phyloP scores from a whole-genome alignment of 768 basidiomycete species.

The Mycena pura region DNA sequence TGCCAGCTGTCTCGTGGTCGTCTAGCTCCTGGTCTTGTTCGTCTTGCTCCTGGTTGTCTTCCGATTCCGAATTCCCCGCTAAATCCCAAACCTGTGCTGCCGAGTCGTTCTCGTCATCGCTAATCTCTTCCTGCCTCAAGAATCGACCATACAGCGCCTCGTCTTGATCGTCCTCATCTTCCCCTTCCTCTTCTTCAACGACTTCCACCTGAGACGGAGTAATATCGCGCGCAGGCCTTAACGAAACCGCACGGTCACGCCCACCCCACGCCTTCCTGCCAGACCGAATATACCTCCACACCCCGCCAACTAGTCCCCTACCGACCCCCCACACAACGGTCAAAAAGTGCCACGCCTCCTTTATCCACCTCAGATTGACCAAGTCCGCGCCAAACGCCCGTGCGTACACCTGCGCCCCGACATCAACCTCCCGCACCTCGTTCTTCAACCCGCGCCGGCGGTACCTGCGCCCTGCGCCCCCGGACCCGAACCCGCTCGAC shows the following conservation, averaged over 20 bases:
- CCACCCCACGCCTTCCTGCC: constrained; percentile 14
- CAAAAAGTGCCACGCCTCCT: constrained; percentile 35
- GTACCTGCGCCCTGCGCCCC: constrained; percentile 21
- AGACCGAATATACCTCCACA: constrained; percentile 10
- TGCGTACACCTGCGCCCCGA: constrained; percentile 46
- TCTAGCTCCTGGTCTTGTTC: constrained; percentile 28
- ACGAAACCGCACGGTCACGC: background rate
- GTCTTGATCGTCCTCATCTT: constrained; percentile 6
- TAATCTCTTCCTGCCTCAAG: constrained; percentile 28
- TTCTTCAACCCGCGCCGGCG: constrained; percentile 51
- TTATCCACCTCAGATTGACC: constrained; percentile 36
- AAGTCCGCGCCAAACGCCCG: constrained; percentile 45
- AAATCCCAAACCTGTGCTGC: constrained; percentile 13
- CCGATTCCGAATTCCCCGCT: constrained; percentile 14
- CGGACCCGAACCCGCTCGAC: constrained; percentile 15
- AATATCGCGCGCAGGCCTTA: background rate
- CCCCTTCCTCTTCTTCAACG: constrained; percentile 6
- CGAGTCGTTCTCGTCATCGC: constrained; percentile 17
- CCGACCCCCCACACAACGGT: constrained; percentile 19
- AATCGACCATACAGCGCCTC: constrained; percentile 19
- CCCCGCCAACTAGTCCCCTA: background rate
- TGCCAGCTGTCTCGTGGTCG: constrained; percentile 49
- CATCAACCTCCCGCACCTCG: constrained; percentile 55
- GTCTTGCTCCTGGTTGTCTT: constrained; percentile 3
- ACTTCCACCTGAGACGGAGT: background rate